These are phyloP conservation scores for Coprinopsis sp. DNA, from an alignment of 768 basidiomycete species.

Conservation along the genomic window DNA sequence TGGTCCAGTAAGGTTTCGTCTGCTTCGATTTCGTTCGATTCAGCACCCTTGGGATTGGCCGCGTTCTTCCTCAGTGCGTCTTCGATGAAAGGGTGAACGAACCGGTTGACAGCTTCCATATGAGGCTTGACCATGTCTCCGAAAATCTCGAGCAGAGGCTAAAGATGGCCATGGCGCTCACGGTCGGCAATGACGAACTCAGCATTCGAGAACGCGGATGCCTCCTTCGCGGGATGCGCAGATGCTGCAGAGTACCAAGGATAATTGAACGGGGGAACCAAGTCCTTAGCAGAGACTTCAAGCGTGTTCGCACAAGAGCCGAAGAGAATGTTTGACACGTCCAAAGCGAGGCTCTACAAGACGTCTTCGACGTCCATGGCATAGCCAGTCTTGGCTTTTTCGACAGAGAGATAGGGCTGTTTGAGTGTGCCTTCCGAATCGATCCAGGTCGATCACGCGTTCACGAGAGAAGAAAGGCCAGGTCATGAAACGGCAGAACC, in stretches of 20 bases:
- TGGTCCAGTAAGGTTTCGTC: slow-evolving; percentile 55
- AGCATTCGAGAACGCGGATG: slow-evolving; percentile 46
- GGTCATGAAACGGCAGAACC: slow-evolving; percentile 12
- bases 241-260: slow-evolving; percentile 26
- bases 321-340: slow-evolving; percentile 63
- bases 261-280: slow-evolving; percentile 49
- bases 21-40: slow-evolving; percentile 20
- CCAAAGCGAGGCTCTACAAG: slow-evolving; percentile 29
- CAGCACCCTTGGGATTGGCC: slow-evolving; percentile 11
- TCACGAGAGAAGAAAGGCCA: slow-evolving; percentile 13
- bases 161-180: slow-evolving; percentile 42
- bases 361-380: slow-evolving; percentile 42
- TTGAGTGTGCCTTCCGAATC: slow-evolving; percentile 9
- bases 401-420: slow-evolving; percentile 4
- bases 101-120: slow-evolving; percentile 50
- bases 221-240: slow-evolving; percentile 28
- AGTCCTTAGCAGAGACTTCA: slow-evolving; percentile 29
- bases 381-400: slow-evolving; percentile 27
- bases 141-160: slow-evolving; percentile 51
- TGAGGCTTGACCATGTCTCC: slow-evolving; percentile 40
- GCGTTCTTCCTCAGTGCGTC: slow-evolving; percentile 43
- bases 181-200: slow-evolving; percentile 41
- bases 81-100: slow-evolving; percentile 45
- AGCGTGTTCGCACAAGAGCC: slow-evolving; percentile 54
- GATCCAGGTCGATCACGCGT: slow-evolving; percentile 9